Evolutionary conservation across 148 eudicot species (phyloP).

Genomic region (Cornus kousa): DNA sequence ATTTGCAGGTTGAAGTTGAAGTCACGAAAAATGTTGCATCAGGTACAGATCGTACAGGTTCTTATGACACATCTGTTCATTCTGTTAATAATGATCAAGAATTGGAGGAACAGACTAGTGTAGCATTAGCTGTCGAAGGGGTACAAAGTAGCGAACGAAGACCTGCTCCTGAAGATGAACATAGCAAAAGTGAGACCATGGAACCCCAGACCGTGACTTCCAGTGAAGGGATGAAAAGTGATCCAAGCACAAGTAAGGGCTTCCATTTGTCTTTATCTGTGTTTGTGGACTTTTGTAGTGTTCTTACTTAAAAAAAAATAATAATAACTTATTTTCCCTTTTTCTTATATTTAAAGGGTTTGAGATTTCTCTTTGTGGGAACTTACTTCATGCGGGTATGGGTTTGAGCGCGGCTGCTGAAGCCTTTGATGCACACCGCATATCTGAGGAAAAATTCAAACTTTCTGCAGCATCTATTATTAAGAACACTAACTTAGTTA

Average conservation of each 20-base stretch:
- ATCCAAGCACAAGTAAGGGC: conserved; percentile 18
- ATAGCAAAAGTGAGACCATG: conserved; percentile 27
- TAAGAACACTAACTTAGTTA: conserved; percentile 70
- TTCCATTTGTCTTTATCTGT: not conserved
- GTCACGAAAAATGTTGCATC: conserved; percentile 10
- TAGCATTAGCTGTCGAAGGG: conserved; percentile 16
- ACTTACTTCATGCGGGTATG: conserved; percentile 79
- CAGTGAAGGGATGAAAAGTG: conserved; percentile 23
- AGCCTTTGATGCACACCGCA: conserved; percentile 54
- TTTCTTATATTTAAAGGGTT: conserved; percentile 43
- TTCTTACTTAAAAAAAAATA: not conserved
- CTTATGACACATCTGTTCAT: conserved; percentile 18
- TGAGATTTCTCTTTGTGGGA: conserved; percentile 81
- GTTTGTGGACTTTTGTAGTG: not conserved
- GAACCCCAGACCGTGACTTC: conserved; percentile 31
- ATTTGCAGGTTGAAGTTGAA: conserved; percentile 24
- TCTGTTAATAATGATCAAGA: conserved; percentile 20
- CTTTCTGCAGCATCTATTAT: conserved; percentile 53
- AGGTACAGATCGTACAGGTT: conserved; percentile 17
- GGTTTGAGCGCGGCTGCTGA: conserved; percentile 70
- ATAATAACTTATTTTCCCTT: not conserved
- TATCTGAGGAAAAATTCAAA: conserved; percentile 61
- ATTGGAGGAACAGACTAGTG: not conserved
- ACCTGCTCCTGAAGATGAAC: conserved; percentile 36
- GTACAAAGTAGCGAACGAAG: conserved; percentile 22